Evolutionary conservation across 2,329 filamentous ascomycete genomes (phyloP).

Genomic region (Diaporthe sp.): DNA sequence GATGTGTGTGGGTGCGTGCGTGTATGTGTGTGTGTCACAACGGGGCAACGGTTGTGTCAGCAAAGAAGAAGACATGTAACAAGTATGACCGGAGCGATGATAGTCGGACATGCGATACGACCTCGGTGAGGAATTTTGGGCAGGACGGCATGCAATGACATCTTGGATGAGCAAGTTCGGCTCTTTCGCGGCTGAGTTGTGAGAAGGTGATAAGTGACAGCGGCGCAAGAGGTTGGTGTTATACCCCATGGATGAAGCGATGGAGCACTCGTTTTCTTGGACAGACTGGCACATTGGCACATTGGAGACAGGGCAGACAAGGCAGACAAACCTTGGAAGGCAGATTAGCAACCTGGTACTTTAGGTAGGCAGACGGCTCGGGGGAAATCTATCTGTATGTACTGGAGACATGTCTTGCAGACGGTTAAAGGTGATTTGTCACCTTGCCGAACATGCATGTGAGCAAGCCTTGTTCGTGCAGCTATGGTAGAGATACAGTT

Average conservation of each 20-base stretch:
- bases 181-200: not conserved
- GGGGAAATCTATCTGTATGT: not conserved
- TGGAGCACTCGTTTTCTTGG: not conserved
- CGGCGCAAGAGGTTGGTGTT: not conserved
- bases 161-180: constrained; percentile 2
- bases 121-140: constrained; percentile 7
- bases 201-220: constrained; percentile 3
- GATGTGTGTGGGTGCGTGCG: not conserved
- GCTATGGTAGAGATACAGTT: not conserved
- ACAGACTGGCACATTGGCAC: not conserved
- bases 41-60: not conserved
- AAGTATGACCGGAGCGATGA: not conserved
- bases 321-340: too few relatives aligned
- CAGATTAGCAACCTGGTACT: not conserved
- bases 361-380: not conserved
- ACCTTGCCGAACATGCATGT: not conserved
- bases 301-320: not conserved
- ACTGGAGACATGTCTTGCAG: constrained; percentile 23
- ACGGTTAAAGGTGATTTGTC: constrained; percentile 3
- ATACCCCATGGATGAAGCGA: not conserved
- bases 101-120: not conserved
- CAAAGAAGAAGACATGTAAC: not conserved
- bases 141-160: constrained; percentile 25
- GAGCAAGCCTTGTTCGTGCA: not conserved
- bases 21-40: constrained; percentile 1